These are phyloP conservation scores for Agaricus blazei DNA, from an alignment of 768 basidiomycete genomes.

Conservation along the genomic window DNA sequence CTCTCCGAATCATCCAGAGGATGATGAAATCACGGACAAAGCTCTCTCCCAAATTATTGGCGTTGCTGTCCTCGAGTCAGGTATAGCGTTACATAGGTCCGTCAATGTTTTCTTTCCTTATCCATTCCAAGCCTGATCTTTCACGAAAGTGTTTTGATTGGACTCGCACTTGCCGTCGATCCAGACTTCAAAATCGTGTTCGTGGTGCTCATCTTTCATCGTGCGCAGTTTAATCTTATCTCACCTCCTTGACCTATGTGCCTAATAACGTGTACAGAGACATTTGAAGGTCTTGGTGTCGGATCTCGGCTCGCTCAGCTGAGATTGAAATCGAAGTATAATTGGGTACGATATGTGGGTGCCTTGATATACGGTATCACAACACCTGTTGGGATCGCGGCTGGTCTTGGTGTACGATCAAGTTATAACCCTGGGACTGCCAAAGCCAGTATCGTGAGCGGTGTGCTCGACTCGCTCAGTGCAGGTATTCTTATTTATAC, in stretches of 20 bases:
- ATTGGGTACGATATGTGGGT: slow-evolving; percentile 51
- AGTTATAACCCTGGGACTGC: slow-evolving; percentile 80
- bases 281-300: slow-evolving; percentile 91
- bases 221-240: slow-evolving; percentile 39
- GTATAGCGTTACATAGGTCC: slow-evolving; percentile 81
- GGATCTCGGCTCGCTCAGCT: slow-evolving; percentile 86
- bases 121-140: background rate
- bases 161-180: slow-evolving; percentile 90
- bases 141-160: slow-evolving; percentile 65
- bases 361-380: slow-evolving; percentile 69
- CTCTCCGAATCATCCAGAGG: too few relatives aligned
- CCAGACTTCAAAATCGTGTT: slow-evolving; percentile 79
- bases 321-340: slow-evolving; percentile 48
- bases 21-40: slow-evolving; percentile 28
- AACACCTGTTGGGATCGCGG: slow-evolving; percentile 86
- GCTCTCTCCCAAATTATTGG: slow-evolving; percentile 74
- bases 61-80: slow-evolving; percentile 90
- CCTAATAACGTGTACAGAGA: slow-evolving; percentile 44
- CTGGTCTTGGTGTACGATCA: slow-evolving; percentile 67
- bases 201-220: slow-evolving; percentile 87
- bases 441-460: slow-evolving; percentile 77
- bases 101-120: background rate
- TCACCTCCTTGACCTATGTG: too few relatives aligned
- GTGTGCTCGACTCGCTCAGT: slow-evolving; percentile 79
- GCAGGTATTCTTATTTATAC: slow-evolving; percentile 88